Evolutionary conservation across 352 stramenopile species (phyloP).

Genomic region (Thraustochytrium sp.): DNA sequence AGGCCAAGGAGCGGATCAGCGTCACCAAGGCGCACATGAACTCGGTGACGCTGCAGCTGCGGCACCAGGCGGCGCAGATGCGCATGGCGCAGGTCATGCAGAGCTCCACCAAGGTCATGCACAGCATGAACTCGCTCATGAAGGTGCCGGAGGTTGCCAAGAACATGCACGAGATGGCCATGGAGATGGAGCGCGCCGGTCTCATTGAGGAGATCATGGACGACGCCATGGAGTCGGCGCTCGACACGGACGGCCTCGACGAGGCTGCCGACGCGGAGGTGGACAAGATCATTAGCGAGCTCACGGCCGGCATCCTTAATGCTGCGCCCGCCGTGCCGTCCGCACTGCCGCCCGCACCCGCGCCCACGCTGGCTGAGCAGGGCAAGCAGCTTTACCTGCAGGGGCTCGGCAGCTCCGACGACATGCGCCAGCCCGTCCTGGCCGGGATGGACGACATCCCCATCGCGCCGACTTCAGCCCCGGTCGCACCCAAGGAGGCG

Average conservation of each 20-base stretch:
- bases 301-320: neutral
- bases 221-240: neutral
- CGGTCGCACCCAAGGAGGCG: neutral
- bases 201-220: conserved; percentile 35
- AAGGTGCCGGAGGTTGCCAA: neutral
- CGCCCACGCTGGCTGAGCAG: neutral
- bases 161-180: conserved; percentile 6
- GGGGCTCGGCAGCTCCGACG: neutral
- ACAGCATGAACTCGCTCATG: neutral
- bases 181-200: neutral
- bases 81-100: conserved; percentile 6
- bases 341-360: neutral
- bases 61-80: neutral
- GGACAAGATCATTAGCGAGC: conserved; percentile 1
- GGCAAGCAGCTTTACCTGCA: conserved; percentile 1
- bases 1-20: neutral
- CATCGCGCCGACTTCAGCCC: neutral
- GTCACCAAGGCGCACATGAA: conserved; percentile 20
- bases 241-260: conserved; percentile 1
- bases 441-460: neutral
- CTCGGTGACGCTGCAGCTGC: neutral
- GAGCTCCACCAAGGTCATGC: conserved; percentile 5
- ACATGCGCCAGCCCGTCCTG: neutral
- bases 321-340: neutral
- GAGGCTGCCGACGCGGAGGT: neutral